Percentiles rank a stretch among this genome's conserved stretches.
Conservation (phyloP, 176 grass and related monocot genomes). For the Pontederia paniculata region DNA sequence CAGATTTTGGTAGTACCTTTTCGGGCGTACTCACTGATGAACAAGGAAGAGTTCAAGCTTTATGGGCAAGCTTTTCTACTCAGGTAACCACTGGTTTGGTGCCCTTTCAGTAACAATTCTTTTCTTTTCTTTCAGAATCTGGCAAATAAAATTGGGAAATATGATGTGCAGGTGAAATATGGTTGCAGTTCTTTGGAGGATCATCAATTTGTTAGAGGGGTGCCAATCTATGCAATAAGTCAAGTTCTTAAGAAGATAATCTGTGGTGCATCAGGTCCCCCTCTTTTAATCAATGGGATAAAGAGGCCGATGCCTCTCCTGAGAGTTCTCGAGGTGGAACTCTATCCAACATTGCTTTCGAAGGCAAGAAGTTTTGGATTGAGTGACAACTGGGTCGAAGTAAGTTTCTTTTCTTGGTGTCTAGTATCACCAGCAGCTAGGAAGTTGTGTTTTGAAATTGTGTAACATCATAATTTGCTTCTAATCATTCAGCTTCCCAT, state of each 20-base stretch:
- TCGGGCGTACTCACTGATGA: conserved; percentile 95
- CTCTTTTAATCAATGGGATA: conserved; percentile 75
- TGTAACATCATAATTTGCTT: no score
- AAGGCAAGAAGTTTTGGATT: conserved; percentile 98
- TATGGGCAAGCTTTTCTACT: conserved; percentile 99
- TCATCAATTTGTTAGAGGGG: conserved; percentile 98
- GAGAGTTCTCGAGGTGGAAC: conserved; percentile 86
- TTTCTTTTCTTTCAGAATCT: conserved; percentile 10
- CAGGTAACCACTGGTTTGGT: conserved; percentile 32
- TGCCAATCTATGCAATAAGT: conserved; percentile 93
- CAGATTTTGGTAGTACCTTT: conserved; percentile 98
- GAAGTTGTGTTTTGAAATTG: no score
- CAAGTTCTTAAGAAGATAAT: conserved; percentile 90
- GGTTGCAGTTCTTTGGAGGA: conserved; percentile 85
- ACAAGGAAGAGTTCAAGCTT: conserved; percentile 93
- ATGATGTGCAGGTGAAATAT: conserved; percentile 67
- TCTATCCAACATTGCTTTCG: conserved; percentile 96
- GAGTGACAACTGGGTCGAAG: conserved; percentile 89
- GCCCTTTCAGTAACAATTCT: neutral
- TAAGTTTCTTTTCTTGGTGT: conserved; percentile 18
- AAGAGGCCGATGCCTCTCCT: conserved; percentile 70
- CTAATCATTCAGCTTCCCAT: no score
- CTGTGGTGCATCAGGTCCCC: conserved; percentile 36
- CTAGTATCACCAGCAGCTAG: no score
- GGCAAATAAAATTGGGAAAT: conserved; percentile 11